Evolutionary conservation across 2,329 filamentous ascomycete species (phyloP).

Genomic region (Chaetomiaceae sp.): DNA sequence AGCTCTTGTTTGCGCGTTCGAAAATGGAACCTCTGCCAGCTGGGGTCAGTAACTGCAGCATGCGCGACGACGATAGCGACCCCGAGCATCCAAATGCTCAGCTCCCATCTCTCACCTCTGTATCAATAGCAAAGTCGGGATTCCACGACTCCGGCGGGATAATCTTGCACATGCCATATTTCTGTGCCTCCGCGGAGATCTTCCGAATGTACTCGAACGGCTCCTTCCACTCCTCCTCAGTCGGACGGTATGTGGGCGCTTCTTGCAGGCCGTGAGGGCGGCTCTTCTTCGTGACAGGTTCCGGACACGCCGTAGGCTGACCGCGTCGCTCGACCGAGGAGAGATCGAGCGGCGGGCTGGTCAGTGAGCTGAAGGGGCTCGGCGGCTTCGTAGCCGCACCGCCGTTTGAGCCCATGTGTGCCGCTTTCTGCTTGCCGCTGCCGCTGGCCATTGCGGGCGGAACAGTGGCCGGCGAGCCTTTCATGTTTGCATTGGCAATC

Average conservation of each 20-base stretch:
- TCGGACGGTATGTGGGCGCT: slow-evolving; percentile 84
- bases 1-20: slow-evolving; percentile 92
- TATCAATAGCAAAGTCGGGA: slow-evolving; percentile 91
- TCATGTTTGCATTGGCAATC: slow-evolving; percentile 43
- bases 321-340: slow-evolving; percentile 87
- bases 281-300: slow-evolving; percentile 68
- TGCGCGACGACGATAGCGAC: background rate
- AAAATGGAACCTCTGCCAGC: slow-evolving; percentile 81
- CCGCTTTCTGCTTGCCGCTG: slow-evolving; percentile 40
- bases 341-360: slow-evolving; percentile 65
- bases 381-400: slow-evolving; percentile 46
- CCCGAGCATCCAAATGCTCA: background rate
- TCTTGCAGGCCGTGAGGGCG: slow-evolving; percentile 81
- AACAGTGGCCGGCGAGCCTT: slow-evolving; percentile 45
- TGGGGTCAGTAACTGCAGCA: slow-evolving; percentile 7
- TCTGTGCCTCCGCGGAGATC: slow-evolving; percentile 76
- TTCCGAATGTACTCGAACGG: slow-evolving; percentile 91
- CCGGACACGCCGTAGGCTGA: slow-evolving; percentile 68
- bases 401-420: slow-evolving; percentile 48
- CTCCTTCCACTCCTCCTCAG: slow-evolving; percentile 89
- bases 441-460: slow-evolving; percentile 30
- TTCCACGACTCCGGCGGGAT: slow-evolving; percentile 93
- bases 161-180: slow-evolving; percentile 92
- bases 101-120: slow-evolving; percentile 60
- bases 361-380: slow-evolving; percentile 49